phyloP scores from a whole-genome alignment of 2,329 filamentous ascomycete genomes.

The Verticillium klebahnii region DNA sequence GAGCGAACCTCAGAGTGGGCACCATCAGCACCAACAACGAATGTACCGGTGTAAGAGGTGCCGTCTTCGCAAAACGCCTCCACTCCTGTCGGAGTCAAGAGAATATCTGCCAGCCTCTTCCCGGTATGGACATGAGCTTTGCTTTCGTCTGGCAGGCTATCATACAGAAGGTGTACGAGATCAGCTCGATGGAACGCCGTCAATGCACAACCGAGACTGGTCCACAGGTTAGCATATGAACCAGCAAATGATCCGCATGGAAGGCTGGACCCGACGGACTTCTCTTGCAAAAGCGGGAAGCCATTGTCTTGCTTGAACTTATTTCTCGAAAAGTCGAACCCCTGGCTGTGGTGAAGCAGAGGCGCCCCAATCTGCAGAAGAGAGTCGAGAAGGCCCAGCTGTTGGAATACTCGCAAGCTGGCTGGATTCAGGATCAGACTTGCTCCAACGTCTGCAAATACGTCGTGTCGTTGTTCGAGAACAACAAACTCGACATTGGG shows the following conservation, averaged over 20 bases:
- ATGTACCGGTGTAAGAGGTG: conserved; percentile 21
- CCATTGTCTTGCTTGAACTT: conserved; percentile 13
- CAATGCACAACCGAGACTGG: conserved; percentile 17
- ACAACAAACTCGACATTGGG: conserved; percentile 28
- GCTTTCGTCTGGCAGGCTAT: conserved; percentile 12
- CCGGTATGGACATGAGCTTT: conserved; percentile 10
- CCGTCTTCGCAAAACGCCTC: conserved; percentile 26
- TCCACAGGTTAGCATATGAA: not conserved
- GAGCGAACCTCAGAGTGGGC: conserved; percentile 3
- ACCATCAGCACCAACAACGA: conserved; percentile 5
- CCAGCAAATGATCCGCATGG: not conserved
- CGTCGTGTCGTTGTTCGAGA: conserved; percentile 23
- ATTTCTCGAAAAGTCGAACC: conserved; percentile 7
- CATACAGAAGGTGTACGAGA: conserved; percentile 14
- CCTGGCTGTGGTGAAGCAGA: conserved; percentile 3
- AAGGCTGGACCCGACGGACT: not conserved
- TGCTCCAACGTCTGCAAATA: conserved; percentile 16
- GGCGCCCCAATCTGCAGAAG: conserved; percentile 10
- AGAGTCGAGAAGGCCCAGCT: conserved; percentile 19
- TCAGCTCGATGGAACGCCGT: conserved; percentile 16
- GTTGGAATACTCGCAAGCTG: conserved; percentile 19
- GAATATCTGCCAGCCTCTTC: conserved; percentile 15
- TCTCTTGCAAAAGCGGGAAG: not conserved
- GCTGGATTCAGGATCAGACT: conserved; percentile 20
- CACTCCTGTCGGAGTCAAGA: conserved; percentile 15